Conservation (phyloP, 1,139 yeast species). For the Candida sanyaensis region DNA sequence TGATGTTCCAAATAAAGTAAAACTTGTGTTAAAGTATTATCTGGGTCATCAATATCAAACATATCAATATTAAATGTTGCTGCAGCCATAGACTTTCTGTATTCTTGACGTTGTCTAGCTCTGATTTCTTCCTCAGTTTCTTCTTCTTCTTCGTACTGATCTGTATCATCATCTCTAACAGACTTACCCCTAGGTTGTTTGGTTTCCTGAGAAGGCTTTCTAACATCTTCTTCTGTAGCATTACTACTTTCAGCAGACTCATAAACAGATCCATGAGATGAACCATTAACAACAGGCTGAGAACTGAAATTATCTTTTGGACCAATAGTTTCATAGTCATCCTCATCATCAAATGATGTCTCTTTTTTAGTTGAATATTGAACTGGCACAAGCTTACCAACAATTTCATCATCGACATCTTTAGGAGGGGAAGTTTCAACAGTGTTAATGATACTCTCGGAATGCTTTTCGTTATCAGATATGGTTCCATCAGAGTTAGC, state of each 20-base stretch:
- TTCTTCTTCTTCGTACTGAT: no score
- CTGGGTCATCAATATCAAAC: slow-evolving; percentile 82
- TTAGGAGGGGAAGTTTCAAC: slow-evolving; percentile 37
- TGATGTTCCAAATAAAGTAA: slow-evolving; percentile 89
- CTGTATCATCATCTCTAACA: background rate
- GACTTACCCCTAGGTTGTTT: background rate
- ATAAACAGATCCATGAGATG: slow-evolving; percentile 1
- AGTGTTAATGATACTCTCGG: slow-evolving; percentile 17
- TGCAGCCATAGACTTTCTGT: slow-evolving; percentile 53
- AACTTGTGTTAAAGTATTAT: slow-evolving; percentile 82
- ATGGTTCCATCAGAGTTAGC: slow-evolving; percentile 9
- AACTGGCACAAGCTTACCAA: slow-evolving; percentile 14
- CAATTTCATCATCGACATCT: slow-evolving; percentile 20
- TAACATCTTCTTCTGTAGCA: background rate
- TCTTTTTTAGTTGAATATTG: slow-evolving; percentile 1
- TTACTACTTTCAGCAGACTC: slow-evolving; percentile 3
- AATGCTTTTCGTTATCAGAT: slow-evolving; percentile 21
- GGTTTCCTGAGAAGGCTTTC: background rate
- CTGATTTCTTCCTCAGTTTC: slow-evolving; percentile 29
- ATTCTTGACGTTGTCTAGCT: slow-evolving; percentile 49
- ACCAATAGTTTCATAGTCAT: background rate
- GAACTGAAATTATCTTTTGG: background rate
- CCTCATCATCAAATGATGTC: background rate
- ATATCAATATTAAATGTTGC: slow-evolving; percentile 67
- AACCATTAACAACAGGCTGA: background rate